Percentiles rank a stretch among this genome's conserved stretches.
These are phyloP conservation scores for Pythium volutum DNA, from an alignment of 352 stramenopile species.

Conservation along the genomic window DNA sequence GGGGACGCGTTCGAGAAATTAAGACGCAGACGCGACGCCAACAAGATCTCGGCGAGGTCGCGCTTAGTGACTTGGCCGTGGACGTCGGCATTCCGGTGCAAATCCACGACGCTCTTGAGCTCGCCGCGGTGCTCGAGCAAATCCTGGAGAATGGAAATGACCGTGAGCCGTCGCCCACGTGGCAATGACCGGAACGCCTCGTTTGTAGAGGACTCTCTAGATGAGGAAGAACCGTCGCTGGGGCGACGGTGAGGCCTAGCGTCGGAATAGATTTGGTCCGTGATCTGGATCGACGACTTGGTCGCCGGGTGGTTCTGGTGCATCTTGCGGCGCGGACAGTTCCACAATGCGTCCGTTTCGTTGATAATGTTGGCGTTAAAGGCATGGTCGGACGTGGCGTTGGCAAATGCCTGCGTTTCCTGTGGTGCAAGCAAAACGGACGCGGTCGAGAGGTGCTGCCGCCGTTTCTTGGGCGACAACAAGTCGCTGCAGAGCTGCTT, in stretches of 20 bases:
- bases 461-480: slow-evolving; percentile 61
- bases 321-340: slow-evolving; percentile 58
- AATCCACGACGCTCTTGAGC: slow-evolving; percentile 67
- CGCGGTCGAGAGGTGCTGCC: slow-evolving; percentile 63
- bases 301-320: slow-evolving; percentile 58
- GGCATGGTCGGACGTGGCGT: slow-evolving; percentile 23
- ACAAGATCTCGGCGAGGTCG: slow-evolving; percentile 62
- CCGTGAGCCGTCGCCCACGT: slow-evolving; percentile 26
- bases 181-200: neutral
- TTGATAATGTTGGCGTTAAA: slow-evolving; percentile 41
- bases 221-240: no score
- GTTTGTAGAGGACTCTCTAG: neutral
- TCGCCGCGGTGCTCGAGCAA: slow-evolving; percentile 65
- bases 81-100: slow-evolving; percentile 53
- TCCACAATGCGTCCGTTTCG: slow-evolving; percentile 55
- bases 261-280: slow-evolving; percentile 31
- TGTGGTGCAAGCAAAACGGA: slow-evolving; percentile 65
- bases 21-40: slow-evolving; percentile 57
- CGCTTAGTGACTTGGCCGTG: slow-evolving; percentile 57
- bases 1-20: slow-evolving; percentile 37
- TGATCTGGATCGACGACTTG: slow-evolving; percentile 55
- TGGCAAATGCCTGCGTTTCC: slow-evolving; percentile 31
- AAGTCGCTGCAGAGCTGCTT: slow-evolving; percentile 58
- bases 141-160: slow-evolving; percentile 64
- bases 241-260: neutral